Conservation (phyloP, 2,329 filamentous ascomycete species). For the Periconia digitata region DNA sequence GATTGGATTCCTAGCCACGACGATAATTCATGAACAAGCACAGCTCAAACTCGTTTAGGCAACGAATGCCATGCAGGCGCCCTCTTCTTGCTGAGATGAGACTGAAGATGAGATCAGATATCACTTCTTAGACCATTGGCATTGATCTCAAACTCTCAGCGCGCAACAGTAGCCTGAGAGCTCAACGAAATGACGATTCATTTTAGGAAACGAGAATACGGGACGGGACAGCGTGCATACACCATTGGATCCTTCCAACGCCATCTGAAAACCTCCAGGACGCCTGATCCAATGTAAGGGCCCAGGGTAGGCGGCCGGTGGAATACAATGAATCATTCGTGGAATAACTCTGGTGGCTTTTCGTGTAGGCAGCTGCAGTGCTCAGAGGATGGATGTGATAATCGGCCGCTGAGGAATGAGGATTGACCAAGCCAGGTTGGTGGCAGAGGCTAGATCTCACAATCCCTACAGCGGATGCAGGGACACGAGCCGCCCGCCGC, state of each 20-base stretch:
- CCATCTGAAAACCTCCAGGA: not conserved
- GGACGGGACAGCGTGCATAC: not conserved
- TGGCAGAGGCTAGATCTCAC: not conserved
- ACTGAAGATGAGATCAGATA: not conserved
- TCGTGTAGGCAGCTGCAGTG: not conserved
- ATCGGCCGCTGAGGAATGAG: not conserved
- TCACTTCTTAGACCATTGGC: not conserved
- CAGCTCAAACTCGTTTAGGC: too few relatives aligned
- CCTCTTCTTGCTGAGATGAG: not conserved
- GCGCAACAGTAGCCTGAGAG: not conserved
- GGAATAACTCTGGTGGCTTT: not conserved
- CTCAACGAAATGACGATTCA: not conserved
- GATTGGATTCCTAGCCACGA: not conserved
- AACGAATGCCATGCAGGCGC: too few relatives aligned
- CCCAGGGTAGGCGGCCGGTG: not conserved
- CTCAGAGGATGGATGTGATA: not conserved
- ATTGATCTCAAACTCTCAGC: not conserved
- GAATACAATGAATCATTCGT: not conserved
- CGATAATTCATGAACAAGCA: too few relatives aligned
- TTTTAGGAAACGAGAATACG: not conserved
- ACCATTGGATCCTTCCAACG: not conserved
- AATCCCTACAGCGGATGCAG: not conserved
- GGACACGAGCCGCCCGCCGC: not conserved
- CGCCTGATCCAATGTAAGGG: not conserved
- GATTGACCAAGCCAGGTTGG: not conserved